These are phyloP conservation scores for Dioscorea dumetorum DNA, from an alignment of 106 monocot species.

Conservation along the genomic window DNA sequence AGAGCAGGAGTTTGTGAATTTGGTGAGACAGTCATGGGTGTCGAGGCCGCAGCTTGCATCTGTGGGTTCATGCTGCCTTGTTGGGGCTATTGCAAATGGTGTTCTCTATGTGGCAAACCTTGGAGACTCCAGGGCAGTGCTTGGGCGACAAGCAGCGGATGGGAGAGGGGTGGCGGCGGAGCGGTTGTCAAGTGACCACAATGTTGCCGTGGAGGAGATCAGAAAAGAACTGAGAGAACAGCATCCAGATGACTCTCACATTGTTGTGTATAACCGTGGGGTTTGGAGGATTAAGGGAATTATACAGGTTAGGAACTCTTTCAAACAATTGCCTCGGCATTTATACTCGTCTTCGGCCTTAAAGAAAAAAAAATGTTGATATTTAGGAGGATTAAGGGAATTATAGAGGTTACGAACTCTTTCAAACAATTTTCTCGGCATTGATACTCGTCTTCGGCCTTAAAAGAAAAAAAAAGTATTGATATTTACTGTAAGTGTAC, in stretches of 20 bases:
- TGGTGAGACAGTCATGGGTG: slow-evolving; percentile 31
- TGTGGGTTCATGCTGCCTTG: slow-evolving; percentile 50
- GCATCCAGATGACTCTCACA: slow-evolving; percentile 53
- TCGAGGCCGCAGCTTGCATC: slow-evolving; percentile 41
- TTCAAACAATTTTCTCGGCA: no score
- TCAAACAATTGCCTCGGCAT: no score
- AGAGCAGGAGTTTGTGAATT: slow-evolving; percentile 40
- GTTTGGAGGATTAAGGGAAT: slow-evolving; percentile 61
- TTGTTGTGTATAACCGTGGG: slow-evolving; percentile 36
- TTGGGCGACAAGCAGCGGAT: slow-evolving; percentile 18
- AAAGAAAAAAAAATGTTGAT: no score
- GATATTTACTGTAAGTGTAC: no score
- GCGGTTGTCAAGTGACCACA: slow-evolving; percentile 47
- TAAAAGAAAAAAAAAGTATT: no score
- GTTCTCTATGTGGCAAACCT: slow-evolving; percentile 47
- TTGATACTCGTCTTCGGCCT: no score
- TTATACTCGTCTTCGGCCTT: no score
- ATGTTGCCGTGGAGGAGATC: slow-evolving; percentile 51
- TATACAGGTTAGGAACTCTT: slow-evolving; percentile 30
- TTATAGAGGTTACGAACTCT: slow-evolving; percentile 33
- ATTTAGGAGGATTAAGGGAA: slow-evolving; percentile 43
- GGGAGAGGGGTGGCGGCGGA: slow-evolving; percentile 32
- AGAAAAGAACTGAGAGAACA: slow-evolving; percentile 33
- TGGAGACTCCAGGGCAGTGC: slow-evolving; percentile 53
- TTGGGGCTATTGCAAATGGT: slow-evolving; percentile 34